Percentiles rank a stretch among this genome's conserved stretches.
Conservation (phyloP, 371 early-diverging fungal genomes). For the Blakeslea trispora region DNA sequence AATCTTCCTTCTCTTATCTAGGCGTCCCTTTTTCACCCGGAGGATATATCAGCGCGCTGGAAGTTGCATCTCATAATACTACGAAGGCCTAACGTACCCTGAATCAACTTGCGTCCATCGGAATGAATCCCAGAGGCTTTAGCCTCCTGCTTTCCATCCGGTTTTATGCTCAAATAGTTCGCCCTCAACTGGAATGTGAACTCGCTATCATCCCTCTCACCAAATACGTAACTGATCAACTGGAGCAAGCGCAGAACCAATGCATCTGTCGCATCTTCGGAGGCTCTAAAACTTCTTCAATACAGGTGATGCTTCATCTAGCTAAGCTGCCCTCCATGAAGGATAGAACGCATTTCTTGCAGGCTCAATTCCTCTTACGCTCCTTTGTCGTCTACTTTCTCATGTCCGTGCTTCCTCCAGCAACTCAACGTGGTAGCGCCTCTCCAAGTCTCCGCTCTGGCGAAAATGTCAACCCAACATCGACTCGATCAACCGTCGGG, state of each 20-base stretch:
- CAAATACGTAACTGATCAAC: neutral
- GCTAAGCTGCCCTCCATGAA: constrained; percentile 10
- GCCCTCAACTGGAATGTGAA: constrained; percentile 16
- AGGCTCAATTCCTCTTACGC: no score
- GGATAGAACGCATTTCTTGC: no score
- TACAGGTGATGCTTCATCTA: constrained; percentile 17
- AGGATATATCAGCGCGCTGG: neutral
- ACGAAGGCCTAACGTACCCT: neutral
- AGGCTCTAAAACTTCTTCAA: constrained; percentile 1
- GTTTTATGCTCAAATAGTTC: constrained; percentile 6
- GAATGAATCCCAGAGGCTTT: neutral
- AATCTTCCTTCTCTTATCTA: constrained; percentile 6
- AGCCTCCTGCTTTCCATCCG: neutral
- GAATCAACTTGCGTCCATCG: neutral
- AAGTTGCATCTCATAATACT: no score
- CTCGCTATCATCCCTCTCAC: constrained; percentile 6
- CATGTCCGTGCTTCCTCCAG: no score
- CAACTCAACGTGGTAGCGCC: no score
- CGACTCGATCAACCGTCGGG: no score
- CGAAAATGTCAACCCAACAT: no score
- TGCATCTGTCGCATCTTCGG: constrained; percentile 4
- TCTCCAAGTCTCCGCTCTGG: no score
- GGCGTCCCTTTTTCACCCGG: constrained; percentile 2
- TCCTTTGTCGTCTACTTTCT: no score
- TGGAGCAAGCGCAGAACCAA: constrained; percentile 2